Percentiles rank a stretch among this genome's conserved stretches.
These are phyloP conservation scores for Apiospora rasikravindrae DNA, from an alignment of 2,329 filamentous ascomycete species.

Conservation along the genomic window DNA sequence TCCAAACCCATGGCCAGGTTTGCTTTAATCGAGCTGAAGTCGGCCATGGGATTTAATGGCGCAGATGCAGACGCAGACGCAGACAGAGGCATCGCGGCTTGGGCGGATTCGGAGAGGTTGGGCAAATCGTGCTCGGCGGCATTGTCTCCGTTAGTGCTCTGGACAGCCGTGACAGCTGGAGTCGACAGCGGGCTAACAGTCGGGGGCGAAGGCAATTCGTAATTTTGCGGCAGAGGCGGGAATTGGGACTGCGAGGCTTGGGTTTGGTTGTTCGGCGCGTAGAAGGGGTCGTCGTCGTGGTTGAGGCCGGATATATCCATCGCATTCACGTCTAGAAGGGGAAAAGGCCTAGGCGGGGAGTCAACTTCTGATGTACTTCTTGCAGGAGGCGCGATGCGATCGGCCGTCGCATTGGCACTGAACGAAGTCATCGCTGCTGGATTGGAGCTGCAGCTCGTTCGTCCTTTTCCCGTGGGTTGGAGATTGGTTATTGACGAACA, in stretches of 20 bases:
- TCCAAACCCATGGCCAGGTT: conserved; percentile 6
- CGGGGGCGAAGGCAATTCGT: conserved; percentile 37
- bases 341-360: conserved; percentile 16
- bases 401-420: conserved; percentile 12
- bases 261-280: background rate
- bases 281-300: conserved; percentile 11
- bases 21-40: conserved; percentile 12
- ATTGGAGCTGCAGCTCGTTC: conserved; percentile 12
- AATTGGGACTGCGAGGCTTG: background rate
- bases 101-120: conserved; percentile 26
- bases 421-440: conserved; percentile 15
- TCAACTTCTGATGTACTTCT: background rate
- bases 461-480: conserved; percentile 10
- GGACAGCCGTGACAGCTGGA: conserved; percentile 35
- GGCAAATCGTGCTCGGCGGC: conserved; percentile 34
- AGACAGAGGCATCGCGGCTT: conserved; percentile 6
- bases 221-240: background rate
- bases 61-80: conserved; percentile 25
- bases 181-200: conserved; percentile 44
- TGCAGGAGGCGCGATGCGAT: conserved; percentile 9
- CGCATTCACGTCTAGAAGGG: conserved; percentile 6
- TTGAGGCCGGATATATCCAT: conserved; percentile 10
- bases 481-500: background rate
- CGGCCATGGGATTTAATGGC: conserved; percentile 18
- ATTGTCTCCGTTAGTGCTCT: conserved; percentile 37